phyloP scores from a whole-genome alignment of 768 basidiomycete genomes.

The Tulasnella calospora region DNA sequence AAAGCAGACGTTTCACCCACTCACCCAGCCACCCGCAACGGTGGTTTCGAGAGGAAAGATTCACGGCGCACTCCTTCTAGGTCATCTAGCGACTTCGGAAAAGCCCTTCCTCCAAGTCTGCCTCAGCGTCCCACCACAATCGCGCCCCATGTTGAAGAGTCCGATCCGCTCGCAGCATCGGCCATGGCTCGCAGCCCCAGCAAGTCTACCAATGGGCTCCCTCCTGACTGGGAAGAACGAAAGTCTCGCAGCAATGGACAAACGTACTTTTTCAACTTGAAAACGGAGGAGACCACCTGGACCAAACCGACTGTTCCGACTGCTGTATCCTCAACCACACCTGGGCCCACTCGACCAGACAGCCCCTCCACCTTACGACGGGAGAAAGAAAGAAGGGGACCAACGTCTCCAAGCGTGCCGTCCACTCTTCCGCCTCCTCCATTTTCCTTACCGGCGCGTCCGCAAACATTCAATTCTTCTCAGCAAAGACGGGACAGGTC shows the following conservation, averaged over 20 bases:
- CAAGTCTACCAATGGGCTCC: conserved; percentile 3
- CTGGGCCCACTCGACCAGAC: not conserved
- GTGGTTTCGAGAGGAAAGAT: not conserved
- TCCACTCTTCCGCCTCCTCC: conserved; percentile 12
- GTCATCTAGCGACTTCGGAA: conserved; percentile 9
- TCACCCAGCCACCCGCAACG: not conserved
- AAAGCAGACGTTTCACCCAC: not conserved
- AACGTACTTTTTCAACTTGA: conserved; percentile 12
- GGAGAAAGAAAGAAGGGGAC: not conserved
- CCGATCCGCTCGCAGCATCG: conserved; percentile 15
- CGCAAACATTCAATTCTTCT: not conserved
- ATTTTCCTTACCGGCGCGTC: not conserved
- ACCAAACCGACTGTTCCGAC: not conserved
- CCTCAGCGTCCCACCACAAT: conserved; percentile 12
- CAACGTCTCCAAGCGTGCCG: not conserved
- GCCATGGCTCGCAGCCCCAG: conserved; percentile 12
- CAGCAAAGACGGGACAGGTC: conserved; percentile 1
- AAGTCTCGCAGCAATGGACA: not conserved
- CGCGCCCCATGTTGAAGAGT: not conserved
- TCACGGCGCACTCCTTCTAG: not conserved
- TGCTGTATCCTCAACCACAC: not conserved
- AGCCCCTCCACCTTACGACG: conserved; percentile 4
- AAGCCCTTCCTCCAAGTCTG: conserved; percentile 3
- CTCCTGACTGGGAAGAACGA: conserved; percentile 18
- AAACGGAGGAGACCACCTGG: conserved; percentile 17